Conservation (phyloP, 2,329 filamentous ascomycete species). For the Talaromyces sp. region DNA sequence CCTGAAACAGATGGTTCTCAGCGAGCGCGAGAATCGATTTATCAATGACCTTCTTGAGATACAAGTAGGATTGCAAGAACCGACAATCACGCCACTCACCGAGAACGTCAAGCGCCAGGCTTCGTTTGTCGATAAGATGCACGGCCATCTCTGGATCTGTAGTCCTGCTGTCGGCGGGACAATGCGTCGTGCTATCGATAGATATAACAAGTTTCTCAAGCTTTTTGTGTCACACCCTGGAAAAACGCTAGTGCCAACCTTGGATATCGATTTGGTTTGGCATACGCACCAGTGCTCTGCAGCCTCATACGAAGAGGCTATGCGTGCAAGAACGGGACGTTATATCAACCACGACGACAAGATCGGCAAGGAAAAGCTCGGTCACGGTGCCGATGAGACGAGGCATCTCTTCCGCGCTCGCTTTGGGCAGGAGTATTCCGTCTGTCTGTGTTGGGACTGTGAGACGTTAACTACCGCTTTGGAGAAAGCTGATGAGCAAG, state of each 20-base stretch:
- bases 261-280: conserved; percentile 46
- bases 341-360: conserved; percentile 43
- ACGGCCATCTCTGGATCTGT: conserved; percentile 38
- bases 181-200: conserved; percentile 31
- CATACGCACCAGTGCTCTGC: conserved; percentile 44
- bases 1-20: background rate
- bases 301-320: conserved; percentile 24
- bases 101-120: conserved; percentile 38
- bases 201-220: conserved; percentile 41
- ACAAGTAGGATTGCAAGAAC: background rate
- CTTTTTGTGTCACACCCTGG: conserved; percentile 31
- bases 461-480: conserved; percentile 3
- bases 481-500: background rate
- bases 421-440: conserved; percentile 37
- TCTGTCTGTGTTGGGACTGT: conserved; percentile 25
- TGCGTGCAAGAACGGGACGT: conserved; percentile 20
- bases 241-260: conserved; percentile 38
- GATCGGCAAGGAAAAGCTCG: conserved; percentile 28
- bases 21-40: background rate
- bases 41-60: background rate
- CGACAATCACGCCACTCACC: conserved; percentile 20
- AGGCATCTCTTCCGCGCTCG: conserved; percentile 28
- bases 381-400: conserved; percentile 30
- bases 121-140: conserved; percentile 43
- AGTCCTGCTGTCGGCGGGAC: conserved; percentile 36